Percentiles rank a stretch among this genome's conserved stretches.
These are phyloP conservation scores for Wilcoxina mikolae DNA, from an alignment of 495 filamentous ascomycete species.

Conservation along the genomic window DNA sequence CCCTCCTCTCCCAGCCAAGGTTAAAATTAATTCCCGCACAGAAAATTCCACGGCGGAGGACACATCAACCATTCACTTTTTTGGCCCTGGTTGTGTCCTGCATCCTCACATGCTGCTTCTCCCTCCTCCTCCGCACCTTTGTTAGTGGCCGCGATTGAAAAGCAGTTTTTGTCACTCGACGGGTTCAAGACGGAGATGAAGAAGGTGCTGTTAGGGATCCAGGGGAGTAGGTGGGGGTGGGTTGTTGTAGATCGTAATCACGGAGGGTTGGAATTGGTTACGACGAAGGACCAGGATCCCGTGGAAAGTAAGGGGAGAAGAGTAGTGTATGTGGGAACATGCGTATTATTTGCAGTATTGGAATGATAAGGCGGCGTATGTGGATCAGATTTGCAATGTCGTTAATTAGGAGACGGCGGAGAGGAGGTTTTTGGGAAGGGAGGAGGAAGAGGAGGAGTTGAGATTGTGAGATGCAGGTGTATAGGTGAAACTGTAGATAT, in stretches of 20 bases:
- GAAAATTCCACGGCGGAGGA: conserved; percentile 38
- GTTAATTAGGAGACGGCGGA: conserved; percentile 95
- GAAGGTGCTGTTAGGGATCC: conserved; percentile 62
- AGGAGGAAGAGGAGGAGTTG: neutral
- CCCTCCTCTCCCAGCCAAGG: neutral
- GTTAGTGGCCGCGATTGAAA: conserved; percentile 53
- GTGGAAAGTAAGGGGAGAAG: conserved; percentile 67
- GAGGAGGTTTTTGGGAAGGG: conserved; percentile 45
- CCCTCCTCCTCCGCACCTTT: conserved; percentile 37
- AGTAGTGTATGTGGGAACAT: conserved; percentile 89
- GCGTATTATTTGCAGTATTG: conserved; percentile 64
- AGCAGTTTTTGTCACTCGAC: conserved; percentile 58
- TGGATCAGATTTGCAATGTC: conserved; percentile 87
- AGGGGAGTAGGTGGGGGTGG: conserved; percentile 95
- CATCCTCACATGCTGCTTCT: conserved; percentile 41
- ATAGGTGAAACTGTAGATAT: too few relatives aligned
- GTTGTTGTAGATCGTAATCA: conserved; percentile 76
- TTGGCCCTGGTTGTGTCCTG: conserved; percentile 68
- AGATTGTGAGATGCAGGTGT: neutral
- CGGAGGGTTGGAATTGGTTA: conserved; percentile 59
- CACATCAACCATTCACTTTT: conserved; percentile 92
- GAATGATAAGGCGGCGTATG: conserved; percentile 96
- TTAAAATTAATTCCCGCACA: neutral
- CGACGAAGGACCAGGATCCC: conserved; percentile 83
- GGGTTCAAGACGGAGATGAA: conserved; percentile 68